Evolutionary conservation across 139 green algal genomes (phyloP).

Genomic region (Trebouxia sp.): DNA sequence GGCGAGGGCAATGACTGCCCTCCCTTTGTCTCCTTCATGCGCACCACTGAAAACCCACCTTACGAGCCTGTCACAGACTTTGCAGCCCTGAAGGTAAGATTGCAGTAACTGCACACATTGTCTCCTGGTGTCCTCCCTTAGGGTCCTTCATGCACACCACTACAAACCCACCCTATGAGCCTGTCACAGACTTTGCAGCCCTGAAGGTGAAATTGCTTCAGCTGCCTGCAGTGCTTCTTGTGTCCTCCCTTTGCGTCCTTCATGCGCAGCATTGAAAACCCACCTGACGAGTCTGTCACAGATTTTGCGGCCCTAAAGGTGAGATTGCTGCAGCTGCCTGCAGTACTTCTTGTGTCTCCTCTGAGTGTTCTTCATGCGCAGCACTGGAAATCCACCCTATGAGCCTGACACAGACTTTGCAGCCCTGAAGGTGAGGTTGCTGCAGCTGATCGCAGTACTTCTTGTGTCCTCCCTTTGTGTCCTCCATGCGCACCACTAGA

Average conservation of each 20-base stretch:
- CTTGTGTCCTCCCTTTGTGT: conserved; percentile 39
- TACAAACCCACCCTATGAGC: conserved; percentile 62
- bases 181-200: conserved; percentile 57
- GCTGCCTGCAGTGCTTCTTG: background rate
- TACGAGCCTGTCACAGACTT: conserved; percentile 80
- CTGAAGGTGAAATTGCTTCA: conserved; percentile 46
- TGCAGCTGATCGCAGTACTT: background rate
- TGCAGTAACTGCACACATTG: background rate
- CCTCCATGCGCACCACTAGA: conserved; percentile 40
- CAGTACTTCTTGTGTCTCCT: background rate
- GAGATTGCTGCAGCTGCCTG: background rate
- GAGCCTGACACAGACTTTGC: conserved; percentile 71
- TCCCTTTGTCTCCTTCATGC: conserved; percentile 50
- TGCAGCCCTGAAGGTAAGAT: conserved; percentile 49
- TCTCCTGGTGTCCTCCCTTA: conserved; percentile 28
- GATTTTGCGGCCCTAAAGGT: conserved; percentile 65
- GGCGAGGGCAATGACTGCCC: conserved; percentile 37
- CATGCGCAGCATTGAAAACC: conserved; percentile 39
- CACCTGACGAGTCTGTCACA: conserved; percentile 69
- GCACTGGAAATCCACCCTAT: conserved; percentile 47
- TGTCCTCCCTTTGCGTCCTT: conserved; percentile 41
- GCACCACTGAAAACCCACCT: conserved; percentile 17
- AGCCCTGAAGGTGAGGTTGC: conserved; percentile 46
- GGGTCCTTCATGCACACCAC: conserved; percentile 45
- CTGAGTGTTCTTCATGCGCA: conserved; percentile 50